These are phyloP conservation scores for Aspergillus latus DNA, from an alignment of 2,329 filamentous ascomycete genomes.

Conservation along the genomic window DNA sequence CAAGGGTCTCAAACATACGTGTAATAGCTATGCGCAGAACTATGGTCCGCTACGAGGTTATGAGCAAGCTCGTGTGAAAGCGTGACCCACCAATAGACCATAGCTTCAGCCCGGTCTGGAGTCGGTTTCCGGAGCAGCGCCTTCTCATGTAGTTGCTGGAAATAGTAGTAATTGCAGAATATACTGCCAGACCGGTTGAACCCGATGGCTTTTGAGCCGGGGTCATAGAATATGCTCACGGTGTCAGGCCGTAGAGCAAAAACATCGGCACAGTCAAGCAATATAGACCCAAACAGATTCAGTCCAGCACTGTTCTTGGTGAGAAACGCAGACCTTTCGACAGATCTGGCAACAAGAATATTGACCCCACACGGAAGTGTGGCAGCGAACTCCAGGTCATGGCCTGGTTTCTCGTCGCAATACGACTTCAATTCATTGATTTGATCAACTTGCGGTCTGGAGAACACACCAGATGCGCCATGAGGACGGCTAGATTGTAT, in stretches of 20 bases:
- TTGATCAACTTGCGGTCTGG: conserved; percentile 66
- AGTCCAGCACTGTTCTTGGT: conserved; percentile 60
- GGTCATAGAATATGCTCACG: conserved; percentile 86
- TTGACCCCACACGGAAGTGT: conserved; percentile 71
- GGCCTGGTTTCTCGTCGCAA: conserved; percentile 73
- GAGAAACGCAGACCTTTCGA: conserved; percentile 61
- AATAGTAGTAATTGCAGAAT: conserved; percentile 93
- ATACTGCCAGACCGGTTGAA: conserved; percentile 87
- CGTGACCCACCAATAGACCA: conserved; percentile 93
- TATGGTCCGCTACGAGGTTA: conserved; percentile 79
- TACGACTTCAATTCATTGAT: conserved; percentile 83
- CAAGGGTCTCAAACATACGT: conserved; percentile 41
- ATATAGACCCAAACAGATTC: conserved; percentile 66
- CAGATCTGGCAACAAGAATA: conserved; percentile 65
- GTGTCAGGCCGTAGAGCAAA: conserved; percentile 69
- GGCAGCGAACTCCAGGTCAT: conserved; percentile 70
- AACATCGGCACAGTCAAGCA: conserved; percentile 68
- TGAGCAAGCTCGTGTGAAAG: conserved; percentile 93
- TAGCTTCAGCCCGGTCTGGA: conserved; percentile 63
- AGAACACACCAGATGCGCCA: conserved; percentile 71
- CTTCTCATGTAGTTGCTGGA: conserved; percentile 70
- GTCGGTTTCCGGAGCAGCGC: conserved; percentile 42
- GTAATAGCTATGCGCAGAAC: conserved; percentile 78
- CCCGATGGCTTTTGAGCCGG: conserved; percentile 75
- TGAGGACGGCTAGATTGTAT: conserved; percentile 76